Evolutionary conservation across 352 stramenopile genomes (phyloP).

Genomic region (Plasmopara muralis): DNA sequence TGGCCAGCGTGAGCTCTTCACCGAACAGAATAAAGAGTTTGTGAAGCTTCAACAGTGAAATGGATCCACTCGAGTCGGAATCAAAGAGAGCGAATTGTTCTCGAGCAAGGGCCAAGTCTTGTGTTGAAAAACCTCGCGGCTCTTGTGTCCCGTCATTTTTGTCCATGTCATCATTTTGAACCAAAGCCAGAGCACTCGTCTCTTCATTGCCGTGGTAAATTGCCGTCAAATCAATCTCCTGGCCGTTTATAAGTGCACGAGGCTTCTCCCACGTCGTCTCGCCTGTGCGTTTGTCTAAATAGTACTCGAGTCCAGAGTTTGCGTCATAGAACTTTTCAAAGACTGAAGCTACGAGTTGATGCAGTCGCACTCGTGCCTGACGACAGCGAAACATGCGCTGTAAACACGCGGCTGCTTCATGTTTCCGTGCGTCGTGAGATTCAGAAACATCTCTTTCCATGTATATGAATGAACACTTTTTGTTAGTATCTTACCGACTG

Average conservation of each 20-base stretch:
- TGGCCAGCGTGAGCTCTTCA: conserved; percentile 51
- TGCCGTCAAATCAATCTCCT: conserved; percentile 42
- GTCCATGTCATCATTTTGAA: background rate
- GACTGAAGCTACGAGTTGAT: conserved; percentile 41
- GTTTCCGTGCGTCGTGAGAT: conserved; percentile 1
- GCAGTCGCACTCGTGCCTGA: conserved; percentile 35
- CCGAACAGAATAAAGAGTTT: conserved; percentile 52
- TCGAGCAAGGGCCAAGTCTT: conserved; percentile 36
- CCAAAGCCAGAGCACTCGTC: conserved; percentile 1
- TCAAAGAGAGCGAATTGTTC: conserved; percentile 62
- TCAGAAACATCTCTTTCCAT: background rate
- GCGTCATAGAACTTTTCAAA: conserved; percentile 72
- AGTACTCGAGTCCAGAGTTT: conserved; percentile 59
- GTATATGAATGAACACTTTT: background rate
- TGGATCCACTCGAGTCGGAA: conserved; percentile 50
- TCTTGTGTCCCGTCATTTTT: conserved; percentile 13
- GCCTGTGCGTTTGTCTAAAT: conserved; percentile 59
- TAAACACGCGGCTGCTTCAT: conserved; percentile 31
- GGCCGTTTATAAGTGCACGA: conserved; percentile 32
- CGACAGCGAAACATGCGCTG: conserved; percentile 60
- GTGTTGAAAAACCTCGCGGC: conserved; percentile 31
- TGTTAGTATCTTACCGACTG: no score
- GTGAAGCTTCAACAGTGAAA: conserved; percentile 50
- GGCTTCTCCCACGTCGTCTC: conserved; percentile 77
- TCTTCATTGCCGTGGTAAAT: conserved; percentile 20